phyloP scores from a whole-genome alignment of 768 basidiomycete species.

The Podaxis sp. region DNA sequence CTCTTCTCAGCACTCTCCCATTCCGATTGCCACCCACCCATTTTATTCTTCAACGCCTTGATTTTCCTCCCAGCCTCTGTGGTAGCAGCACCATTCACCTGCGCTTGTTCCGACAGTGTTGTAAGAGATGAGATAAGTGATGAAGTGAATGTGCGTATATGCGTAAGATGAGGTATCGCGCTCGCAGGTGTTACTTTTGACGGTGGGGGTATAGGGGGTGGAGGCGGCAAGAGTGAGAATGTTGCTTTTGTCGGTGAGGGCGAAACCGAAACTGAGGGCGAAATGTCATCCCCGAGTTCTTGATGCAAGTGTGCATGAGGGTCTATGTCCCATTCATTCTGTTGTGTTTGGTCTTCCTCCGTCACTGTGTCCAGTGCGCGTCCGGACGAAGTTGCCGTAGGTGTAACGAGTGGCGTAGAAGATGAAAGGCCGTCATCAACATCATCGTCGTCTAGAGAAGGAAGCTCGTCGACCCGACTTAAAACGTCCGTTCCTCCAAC shows the following conservation, averaged over 20 bases:
- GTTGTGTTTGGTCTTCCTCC: conserved; percentile 8
- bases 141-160: conserved; percentile 71
- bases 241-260: conserved; percentile 53
- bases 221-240: conserved; percentile 44
- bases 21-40: conserved; percentile 77
- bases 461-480: conserved; percentile 57
- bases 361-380: conserved; percentile 1
- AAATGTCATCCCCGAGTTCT: conserved; percentile 8
- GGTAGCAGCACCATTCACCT: conserved; percentile 82
- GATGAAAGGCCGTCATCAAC: conserved; percentile 37
- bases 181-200: conserved; percentile 48
- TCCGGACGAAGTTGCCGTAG: not conserved
- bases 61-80: conserved; percentile 86
- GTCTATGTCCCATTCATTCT: conserved; percentile 13
- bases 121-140: conserved; percentile 75
- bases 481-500: conserved; percentile 76
- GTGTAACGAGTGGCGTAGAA: conserved; percentile 22
- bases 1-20: conserved; percentile 87
- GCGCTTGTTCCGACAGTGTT: conserved; percentile 82
- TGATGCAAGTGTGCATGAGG: conserved; percentile 11
- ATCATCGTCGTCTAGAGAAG: conserved; percentile 41
- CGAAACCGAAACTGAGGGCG: conserved; percentile 5
- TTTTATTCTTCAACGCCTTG: conserved; percentile 79
- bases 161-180: conserved; percentile 63
- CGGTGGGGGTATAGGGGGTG: conserved; percentile 40